A percentile compares a stretch with the other conserved stretches of the same genome.
Evolutionary conservation across 768 basidiomycete species (phyloP).

Genomic region (Lentinula detonsa): DNA sequence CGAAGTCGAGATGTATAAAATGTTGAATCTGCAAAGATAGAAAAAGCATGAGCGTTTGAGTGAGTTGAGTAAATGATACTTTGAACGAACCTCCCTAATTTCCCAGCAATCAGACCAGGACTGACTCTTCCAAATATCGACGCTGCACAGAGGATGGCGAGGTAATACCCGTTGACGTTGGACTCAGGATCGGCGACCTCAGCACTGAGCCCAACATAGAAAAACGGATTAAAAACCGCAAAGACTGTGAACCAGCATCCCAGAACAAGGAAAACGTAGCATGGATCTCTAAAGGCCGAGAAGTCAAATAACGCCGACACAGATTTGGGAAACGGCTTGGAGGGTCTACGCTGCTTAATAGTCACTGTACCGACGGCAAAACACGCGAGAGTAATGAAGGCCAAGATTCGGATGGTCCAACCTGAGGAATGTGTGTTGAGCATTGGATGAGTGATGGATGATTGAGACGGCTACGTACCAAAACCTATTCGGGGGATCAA

Average conservation of each 20-base stretch:
- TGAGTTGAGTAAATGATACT: not conserved
- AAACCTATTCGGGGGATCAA: conserved; percentile 16
- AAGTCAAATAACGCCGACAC: conserved; percentile 16
- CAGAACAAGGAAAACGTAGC: conserved; percentile 14
- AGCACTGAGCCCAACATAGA: conserved; percentile 19
- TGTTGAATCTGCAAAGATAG: conserved; percentile 13
- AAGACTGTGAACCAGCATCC: conserved; percentile 18
- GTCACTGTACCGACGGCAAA: conserved; percentile 15
- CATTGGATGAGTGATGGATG: not conserved
- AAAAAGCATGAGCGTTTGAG: not conserved
- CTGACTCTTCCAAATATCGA: conserved; percentile 19
- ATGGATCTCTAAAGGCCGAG: conserved; percentile 16
- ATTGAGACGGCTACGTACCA: conserved; percentile 6
- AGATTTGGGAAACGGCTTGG: conserved; percentile 14
- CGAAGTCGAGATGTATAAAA: conserved; percentile 10
- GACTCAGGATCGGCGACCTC: conserved; percentile 11
- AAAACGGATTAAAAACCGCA: conserved; percentile 18
- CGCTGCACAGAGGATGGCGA: conserved; percentile 18
- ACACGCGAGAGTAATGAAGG: conserved; percentile 17
- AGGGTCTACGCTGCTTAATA: conserved; percentile 17
- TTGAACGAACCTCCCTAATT: conserved; percentile 16
- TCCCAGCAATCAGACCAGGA: conserved; percentile 17
- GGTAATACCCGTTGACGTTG: conserved; percentile 17
- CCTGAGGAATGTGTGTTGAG: conserved; percentile 5
- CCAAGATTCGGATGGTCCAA: conserved; percentile 22